Conservation (phyloP, 2,329 filamentous ascomycete genomes). For the Daldinia eschscholtzii region DNA sequence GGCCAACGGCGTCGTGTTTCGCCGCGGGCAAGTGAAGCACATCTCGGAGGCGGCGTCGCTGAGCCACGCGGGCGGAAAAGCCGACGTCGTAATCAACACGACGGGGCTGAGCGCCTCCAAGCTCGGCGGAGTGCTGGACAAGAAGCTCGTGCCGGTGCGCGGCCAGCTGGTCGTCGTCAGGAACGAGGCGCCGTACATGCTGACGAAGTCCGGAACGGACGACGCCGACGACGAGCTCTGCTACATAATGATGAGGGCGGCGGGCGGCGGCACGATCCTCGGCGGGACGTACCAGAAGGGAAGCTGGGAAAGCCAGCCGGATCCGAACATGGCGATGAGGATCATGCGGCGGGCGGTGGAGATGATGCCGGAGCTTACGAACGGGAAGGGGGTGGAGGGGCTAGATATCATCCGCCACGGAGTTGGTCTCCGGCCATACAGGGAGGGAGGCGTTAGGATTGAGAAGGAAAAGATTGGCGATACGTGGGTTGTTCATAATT, state of each 20-base stretch:
- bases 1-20: constrained; percentile 76
- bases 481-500: constrained; percentile 80
- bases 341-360: constrained; percentile 86
- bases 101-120: constrained; percentile 81
- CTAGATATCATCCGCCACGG: constrained; percentile 83
- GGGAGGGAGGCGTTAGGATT: constrained; percentile 79
- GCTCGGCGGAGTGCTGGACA: constrained; percentile 85
- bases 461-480: constrained; percentile 78
- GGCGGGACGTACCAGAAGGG: constrained; percentile 87
- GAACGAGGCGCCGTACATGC: constrained; percentile 80
- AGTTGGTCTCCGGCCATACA: constrained; percentile 82
- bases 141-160: constrained; percentile 77
- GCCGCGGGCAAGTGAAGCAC: constrained; percentile 74
- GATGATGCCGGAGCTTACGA: constrained; percentile 72
- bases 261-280: constrained; percentile 83
- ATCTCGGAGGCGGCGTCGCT: constrained; percentile 75
- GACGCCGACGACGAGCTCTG: constrained; percentile 78
- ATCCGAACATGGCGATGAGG: constrained; percentile 81
- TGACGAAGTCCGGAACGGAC: constrained; percentile 76
- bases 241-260: constrained; percentile 87
- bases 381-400: constrained; percentile 76
- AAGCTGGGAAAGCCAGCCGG: constrained; percentile 83
- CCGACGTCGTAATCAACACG: constrained; percentile 84
- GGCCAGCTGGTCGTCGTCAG: constrained; percentile 88
- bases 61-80: constrained; percentile 68